A percentile compares a stretch with the other conserved stretches of the same genome.
phyloP scores from a whole-genome alignment of 176 grass and related monocot genomes.

The Ensete glaucum region DNA sequence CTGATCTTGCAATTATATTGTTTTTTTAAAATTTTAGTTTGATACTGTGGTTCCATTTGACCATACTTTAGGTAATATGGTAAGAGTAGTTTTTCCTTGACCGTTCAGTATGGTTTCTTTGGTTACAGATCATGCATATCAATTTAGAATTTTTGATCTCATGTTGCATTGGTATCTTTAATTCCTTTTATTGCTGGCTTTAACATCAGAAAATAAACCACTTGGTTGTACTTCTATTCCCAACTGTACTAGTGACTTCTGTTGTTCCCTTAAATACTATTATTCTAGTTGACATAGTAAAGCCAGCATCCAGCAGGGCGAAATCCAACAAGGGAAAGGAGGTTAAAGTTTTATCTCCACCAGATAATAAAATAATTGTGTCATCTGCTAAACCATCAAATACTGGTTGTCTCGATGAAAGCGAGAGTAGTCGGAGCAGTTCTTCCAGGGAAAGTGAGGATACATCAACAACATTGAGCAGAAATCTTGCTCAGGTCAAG shows the following conservation, averaged over 20 bases:
- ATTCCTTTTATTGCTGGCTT: no score
- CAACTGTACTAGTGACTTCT: background rate
- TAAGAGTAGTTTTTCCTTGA: no score
- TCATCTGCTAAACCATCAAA: slow-evolving; percentile 19
- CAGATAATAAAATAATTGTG: slow-evolving; percentile 29
- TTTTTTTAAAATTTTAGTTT: no score
- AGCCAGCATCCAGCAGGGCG: slow-evolving; percentile 23
- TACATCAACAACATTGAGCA: slow-evolving; percentile 28
- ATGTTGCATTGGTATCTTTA: no score
- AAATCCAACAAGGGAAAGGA: slow-evolving; percentile 39
- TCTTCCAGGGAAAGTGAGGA: slow-evolving; percentile 26
- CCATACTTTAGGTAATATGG: no score
- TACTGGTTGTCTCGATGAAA: slow-evolving; percentile 23
- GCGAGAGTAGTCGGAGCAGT: slow-evolving; percentile 18
- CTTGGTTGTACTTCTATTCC: no score
- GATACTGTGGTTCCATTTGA: no score
- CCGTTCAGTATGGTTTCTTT: no score
- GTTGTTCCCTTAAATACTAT: slow-evolving; percentile 15
- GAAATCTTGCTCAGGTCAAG: slow-evolving; percentile 37
- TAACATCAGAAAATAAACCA: no score
- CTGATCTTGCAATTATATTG: no score
- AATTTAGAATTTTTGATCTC: no score
- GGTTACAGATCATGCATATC: no score
- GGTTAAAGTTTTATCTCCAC: slow-evolving; percentile 23
- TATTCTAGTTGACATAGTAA: slow-evolving; percentile 25